phyloP scores from a whole-genome alignment of 108 stramenopile species.

The Discostella stelligeroides region DNA sequence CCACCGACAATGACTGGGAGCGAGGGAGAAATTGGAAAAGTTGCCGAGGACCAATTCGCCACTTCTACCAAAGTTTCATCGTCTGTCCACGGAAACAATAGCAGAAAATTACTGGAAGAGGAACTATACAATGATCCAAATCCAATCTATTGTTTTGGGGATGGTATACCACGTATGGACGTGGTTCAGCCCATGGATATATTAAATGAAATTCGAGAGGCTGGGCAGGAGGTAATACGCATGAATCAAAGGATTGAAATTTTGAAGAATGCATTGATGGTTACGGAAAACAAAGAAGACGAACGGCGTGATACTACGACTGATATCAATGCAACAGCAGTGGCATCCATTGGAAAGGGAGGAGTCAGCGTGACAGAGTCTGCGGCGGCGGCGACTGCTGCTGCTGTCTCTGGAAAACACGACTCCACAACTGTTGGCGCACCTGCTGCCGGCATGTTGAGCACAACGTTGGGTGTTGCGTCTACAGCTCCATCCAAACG shows the following conservation, averaged over 20 bases:
- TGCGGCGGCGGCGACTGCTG: neutral
- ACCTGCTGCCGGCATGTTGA: neutral
- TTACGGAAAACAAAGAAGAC: too few relatives aligned
- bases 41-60: too few relatives aligned
- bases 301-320: too few relatives aligned
- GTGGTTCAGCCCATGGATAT: slow-evolving; percentile 20
- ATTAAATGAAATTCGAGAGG: slow-evolving; percentile 22
- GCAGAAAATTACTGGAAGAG: too few relatives aligned
- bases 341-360: neutral
- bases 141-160: slow-evolving; percentile 37
- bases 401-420: neutral
- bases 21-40: too few relatives aligned
- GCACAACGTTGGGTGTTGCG: too few relatives aligned
- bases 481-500: neutral
- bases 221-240: slow-evolving; percentile 34
- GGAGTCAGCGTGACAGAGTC: neutral
- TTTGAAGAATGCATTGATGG: slow-evolving; percentile 14
- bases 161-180: slow-evolving; percentile 38
- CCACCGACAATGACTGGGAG: neutral
- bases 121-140: slow-evolving; percentile 8
- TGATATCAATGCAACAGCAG: too few relatives aligned
- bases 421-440: neutral
- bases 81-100: too few relatives aligned
- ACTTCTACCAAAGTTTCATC: too few relatives aligned
- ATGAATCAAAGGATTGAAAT: slow-evolving; percentile 29